Conservation (phyloP, 1,139 yeast genomes). For the Nakaseomyces glabratus region DNA sequence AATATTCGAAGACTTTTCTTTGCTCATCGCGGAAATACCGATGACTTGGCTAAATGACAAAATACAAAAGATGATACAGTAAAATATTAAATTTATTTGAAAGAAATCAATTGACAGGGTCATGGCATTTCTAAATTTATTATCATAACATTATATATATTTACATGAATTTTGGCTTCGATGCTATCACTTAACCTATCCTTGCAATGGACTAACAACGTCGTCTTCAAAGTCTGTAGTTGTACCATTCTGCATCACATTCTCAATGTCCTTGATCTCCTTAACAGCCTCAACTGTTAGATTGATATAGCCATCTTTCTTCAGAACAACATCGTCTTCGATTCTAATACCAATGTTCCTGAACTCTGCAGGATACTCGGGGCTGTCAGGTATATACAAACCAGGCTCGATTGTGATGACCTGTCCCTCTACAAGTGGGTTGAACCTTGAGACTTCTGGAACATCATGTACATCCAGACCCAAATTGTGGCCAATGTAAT, state of each 20-base stretch:
- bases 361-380: slow-evolving; percentile 66
- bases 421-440: slow-evolving; percentile 47
- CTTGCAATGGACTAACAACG: slow-evolving; percentile 35
- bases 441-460: slow-evolving; percentile 49
- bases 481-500: slow-evolving; percentile 89
- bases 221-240: slow-evolving; percentile 47
- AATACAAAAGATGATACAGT: too few relatives aligned
- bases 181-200: not conserved
- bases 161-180: too few relatives aligned
- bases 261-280: slow-evolving; percentile 73
- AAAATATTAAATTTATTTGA: too few relatives aligned
- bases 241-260: slow-evolving; percentile 47
- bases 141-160: too few relatives aligned
- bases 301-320: slow-evolving; percentile 46
- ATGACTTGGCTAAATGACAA: too few relatives aligned
- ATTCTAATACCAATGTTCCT: slow-evolving; percentile 90
- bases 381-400: slow-evolving; percentile 66
- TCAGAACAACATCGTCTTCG: slow-evolving; percentile 86
- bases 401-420: slow-evolving; percentile 96
- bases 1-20: too few relatives aligned
- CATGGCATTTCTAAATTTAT: too few relatives aligned
- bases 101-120: too few relatives aligned
- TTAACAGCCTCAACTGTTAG: slow-evolving; percentile 78
- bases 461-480: slow-evolving; percentile 91
- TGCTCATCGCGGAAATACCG: too few relatives aligned